phyloP scores from a whole-genome alignment of 2,329 filamentous ascomycete species.

The Pseudocercospora crystallina region DNA sequence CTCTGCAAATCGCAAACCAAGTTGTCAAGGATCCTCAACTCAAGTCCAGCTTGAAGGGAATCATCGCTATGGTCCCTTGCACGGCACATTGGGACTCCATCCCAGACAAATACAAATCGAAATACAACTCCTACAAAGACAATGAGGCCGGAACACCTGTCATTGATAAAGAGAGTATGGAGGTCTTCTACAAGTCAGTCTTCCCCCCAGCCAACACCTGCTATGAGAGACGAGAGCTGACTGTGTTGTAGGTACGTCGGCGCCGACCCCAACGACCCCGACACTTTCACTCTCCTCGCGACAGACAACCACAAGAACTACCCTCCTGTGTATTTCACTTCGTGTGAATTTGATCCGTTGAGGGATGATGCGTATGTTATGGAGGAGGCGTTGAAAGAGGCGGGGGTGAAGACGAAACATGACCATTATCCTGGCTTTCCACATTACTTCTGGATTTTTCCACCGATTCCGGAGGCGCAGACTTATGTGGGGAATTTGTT shows the following conservation, averaged over 20 bases:
- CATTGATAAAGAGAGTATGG: slow-evolving; percentile 27
- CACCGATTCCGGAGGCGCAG: slow-evolving; percentile 17
- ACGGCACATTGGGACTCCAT: slow-evolving; percentile 35
- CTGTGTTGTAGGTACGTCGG: slow-evolving; percentile 17
- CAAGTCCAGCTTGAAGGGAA: slow-evolving; percentile 31
- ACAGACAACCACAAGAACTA: slow-evolving; percentile 32
- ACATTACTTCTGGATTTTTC: slow-evolving; percentile 41
- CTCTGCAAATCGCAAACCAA: slow-evolving; percentile 24
- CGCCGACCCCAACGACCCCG: slow-evolving; percentile 24
- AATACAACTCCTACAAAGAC: slow-evolving; percentile 22
- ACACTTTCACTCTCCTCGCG: slow-evolving; percentile 23
- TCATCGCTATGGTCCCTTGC: slow-evolving; percentile 38
- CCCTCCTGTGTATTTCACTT: slow-evolving; percentile 51
- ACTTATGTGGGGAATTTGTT: slow-evolving; percentile 21
- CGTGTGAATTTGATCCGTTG: slow-evolving; percentile 52
- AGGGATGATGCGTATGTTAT: slow-evolving; percentile 55
- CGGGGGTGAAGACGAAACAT: slow-evolving; percentile 27
- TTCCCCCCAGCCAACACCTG: too few relatives aligned
- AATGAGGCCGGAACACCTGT: slow-evolving; percentile 23
- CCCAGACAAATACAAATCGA: slow-evolving; percentile 26
- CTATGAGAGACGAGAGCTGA: not conserved
- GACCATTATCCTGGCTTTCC: slow-evolving; percentile 35
- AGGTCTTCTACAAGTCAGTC: slow-evolving; percentile 22
- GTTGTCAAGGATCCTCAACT: slow-evolving; percentile 22
- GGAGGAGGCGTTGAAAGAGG: slow-evolving; percentile 48